Evolutionary conservation across 2,329 filamentous ascomycete genomes (phyloP), one percentile per base, ranked within the genome.

Genomic region (Colletotrichum noveboracense): DNA sequence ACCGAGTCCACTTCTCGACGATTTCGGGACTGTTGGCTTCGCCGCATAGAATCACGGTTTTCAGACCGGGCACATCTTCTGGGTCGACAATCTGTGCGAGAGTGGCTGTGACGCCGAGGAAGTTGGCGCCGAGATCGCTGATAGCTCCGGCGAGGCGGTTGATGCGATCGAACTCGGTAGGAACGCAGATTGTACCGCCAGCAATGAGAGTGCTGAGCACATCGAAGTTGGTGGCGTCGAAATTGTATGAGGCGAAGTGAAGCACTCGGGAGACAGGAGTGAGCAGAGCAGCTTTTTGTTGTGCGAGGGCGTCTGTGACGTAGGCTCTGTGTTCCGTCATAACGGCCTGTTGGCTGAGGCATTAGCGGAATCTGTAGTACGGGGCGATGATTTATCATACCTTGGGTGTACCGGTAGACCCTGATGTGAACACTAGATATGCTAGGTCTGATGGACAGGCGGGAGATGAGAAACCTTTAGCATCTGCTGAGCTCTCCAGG

Each of bases 141-240:
- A 93, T 89, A 1, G 86, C 87, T 2, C 86, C 87, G 1, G 85
- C 82, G 5, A 92, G 83, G 70, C 91, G 86, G 70, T 88, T 86
- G 58, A 88, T 80, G n/a, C 89, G 83, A 71, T 91, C 88, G 7
- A 86, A 80, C 1, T 88, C 83, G 12, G 87, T 86, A 0, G 91
- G 91, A 1, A 93, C 85, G 74, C 91, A 93, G 12, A 93, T 85
- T 70, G 89, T 92, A 0, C 89, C 91, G 21, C 92, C 92, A 30
- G 87, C 83, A 12, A 89, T 84, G 7, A 93, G 83, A 0, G 89
- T 87, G 3, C 87, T 86, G 14, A 91, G 82, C 0, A 89, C 87
- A 75, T 92, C 90, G 0, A 87, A 80, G 1, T 91, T 82, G 13
- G 87, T 87, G 5, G 88, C 85, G 66, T 92, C 89, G 38, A 90